Percentiles rank a stretch among this genome's conserved stretches.
phyloP scores from a whole-genome alignment of 2,329 filamentous ascomycete genomes.

The Parascedosporium putredinis region DNA sequence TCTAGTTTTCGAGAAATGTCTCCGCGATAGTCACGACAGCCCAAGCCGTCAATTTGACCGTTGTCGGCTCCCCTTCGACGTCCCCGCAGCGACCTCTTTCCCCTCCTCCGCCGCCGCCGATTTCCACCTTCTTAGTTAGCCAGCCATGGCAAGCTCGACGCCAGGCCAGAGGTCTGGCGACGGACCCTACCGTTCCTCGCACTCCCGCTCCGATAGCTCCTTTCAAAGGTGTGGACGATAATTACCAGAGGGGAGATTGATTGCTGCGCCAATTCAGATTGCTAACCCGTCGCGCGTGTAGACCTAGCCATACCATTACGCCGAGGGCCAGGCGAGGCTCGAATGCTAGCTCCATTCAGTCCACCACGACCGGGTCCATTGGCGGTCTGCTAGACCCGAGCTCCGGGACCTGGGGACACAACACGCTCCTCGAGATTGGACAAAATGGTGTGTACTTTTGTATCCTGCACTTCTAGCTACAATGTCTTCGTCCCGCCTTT shows the following conservation, averaged over 20 bases:
- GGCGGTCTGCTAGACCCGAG: constrained; percentile 71
- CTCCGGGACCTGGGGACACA: constrained; percentile 42
- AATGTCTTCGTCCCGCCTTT: too few relatives aligned
- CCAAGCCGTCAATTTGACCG: constrained; percentile 14
- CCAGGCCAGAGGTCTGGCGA: constrained; percentile 56
- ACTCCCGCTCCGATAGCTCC: constrained; percentile 42
- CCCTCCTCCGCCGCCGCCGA: background rate
- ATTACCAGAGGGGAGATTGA: too few relatives aligned
- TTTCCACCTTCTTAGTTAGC: constrained; percentile 11
- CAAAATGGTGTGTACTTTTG: constrained; percentile 75
- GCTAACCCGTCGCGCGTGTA: constrained; percentile 21
- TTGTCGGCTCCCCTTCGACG: constrained; percentile 21
- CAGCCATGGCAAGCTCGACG: constrained; percentile 48
- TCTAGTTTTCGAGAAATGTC: constrained; percentile 32
- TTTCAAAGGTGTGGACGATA: constrained; percentile 41
- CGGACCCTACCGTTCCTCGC: constrained; percentile 45
- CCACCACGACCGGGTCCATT: constrained; percentile 37
- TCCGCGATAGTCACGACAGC: constrained; percentile 30
- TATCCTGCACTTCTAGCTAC: too few relatives aligned
- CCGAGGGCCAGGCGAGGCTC: constrained; percentile 59
- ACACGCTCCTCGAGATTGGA: constrained; percentile 56
- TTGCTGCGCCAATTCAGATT: constrained; percentile 13
- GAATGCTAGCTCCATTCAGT: constrained; percentile 77
- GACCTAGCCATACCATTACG: constrained; percentile 34
- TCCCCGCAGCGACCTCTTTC: too few relatives aligned